Conservation (phyloP, 176 grass and related monocot genomes). For the Bolboschoenus planiculmis region DNA sequence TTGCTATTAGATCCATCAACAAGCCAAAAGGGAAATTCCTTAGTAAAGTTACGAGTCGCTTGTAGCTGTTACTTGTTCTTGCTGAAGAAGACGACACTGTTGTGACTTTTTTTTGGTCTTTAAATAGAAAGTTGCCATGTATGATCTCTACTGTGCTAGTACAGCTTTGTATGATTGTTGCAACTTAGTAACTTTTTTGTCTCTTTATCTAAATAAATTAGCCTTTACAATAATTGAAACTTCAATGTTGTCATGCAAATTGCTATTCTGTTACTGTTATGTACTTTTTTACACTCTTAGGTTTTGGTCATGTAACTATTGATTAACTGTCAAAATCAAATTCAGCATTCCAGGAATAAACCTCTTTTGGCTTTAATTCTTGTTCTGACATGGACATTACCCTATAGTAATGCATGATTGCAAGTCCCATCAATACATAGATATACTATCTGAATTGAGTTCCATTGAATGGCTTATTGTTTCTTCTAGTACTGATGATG, state of each 20-base stretch:
- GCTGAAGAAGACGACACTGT: neutral
- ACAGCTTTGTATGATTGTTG: neutral
- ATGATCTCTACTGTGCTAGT: neutral
- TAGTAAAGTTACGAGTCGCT: neutral
- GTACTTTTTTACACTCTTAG: neutral
- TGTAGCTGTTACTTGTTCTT: neutral
- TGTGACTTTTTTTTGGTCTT: neutral
- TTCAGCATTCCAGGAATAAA: neutral
- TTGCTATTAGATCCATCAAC: neutral
- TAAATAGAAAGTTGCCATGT: neutral
- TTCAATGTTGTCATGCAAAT: neutral
- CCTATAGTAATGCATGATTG: neutral
- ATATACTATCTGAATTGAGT: neutral
- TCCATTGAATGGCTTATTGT: neutral
- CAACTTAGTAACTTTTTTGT: neutral
- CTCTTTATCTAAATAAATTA: neutral
- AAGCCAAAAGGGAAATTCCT: neutral
- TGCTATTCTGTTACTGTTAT: neutral
- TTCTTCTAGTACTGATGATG: neutral
- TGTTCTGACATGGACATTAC: neutral
- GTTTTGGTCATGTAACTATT: neutral
- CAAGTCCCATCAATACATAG: neutral
- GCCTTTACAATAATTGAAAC: neutral
- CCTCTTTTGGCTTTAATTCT: neutral
- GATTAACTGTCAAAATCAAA: neutral